Evolutionary conservation across 345 rosid species (phyloP), one percentile per base, ranked within the genome.

Genomic region (Sisymbrium irio): DNA sequence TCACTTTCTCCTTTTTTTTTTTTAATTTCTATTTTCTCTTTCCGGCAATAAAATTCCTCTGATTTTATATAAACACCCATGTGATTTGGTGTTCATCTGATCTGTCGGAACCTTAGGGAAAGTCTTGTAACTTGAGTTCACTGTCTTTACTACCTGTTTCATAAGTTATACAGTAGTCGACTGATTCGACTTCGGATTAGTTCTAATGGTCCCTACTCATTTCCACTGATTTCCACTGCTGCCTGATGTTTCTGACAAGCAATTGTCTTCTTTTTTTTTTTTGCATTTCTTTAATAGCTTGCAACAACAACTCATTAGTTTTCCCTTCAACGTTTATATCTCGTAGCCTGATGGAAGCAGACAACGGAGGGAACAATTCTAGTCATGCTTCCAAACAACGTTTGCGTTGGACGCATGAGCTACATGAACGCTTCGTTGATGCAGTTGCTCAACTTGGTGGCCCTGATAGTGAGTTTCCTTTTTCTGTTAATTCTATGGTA

Each of bases 381-480:
- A 89, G 79, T 84, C 97, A 88, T 76, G 91, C 98, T 41, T 95
- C 99, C 18, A 95, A 95, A 85, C 99, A 92, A 79, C 84, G 97
- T 40, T 62, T 95, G 80, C 97, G 97, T 49, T 95, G 99, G 99
- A 95, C 99, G 15, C 86, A 95, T 74, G 99, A 95, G 64, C 99
- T 95, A 67, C 99, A 95, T 66, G 99, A 95, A 41, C 99, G 97
- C 66, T 95, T 95, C 80, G 99, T 95, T 64, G 96, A 92, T 85
- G 93, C 97, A n/a, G 99, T 95, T 11, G 92, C 97, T 51, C 99
- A 95, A 82, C 97, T 95, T 72, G 99, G 99, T 54, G 99, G 99
- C 74, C 97, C 97, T 60, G 99, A 95, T 81, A 80, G 97, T 95
- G 79, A 87, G 97, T 95, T 67, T 66, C 61, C 47, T 66, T 46